These are phyloP conservation scores for Aspergillus avenaceus DNA, from an alignment of 495 filamentous ascomycete species.

Conservation along the genomic window DNA sequence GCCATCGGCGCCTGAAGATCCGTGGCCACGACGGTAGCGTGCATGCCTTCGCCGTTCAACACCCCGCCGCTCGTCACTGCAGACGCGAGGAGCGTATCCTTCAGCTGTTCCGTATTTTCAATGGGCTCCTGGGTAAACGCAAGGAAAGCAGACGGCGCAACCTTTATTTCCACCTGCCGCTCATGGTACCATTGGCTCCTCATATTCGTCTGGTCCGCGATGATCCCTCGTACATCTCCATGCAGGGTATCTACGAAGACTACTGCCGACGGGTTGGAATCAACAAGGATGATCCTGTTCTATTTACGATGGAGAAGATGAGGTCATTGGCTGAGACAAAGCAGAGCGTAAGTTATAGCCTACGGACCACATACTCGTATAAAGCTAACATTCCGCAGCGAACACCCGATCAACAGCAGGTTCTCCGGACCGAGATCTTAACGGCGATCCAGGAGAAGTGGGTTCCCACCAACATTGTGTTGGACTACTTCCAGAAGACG, in stretches of 20 bases:
- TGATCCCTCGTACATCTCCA: slow-evolving; percentile 87
- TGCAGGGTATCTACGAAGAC: slow-evolving; percentile 93
- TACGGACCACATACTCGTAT: neutral
- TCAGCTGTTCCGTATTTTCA: slow-evolving; percentile 97
- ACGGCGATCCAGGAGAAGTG: slow-evolving; percentile 86
- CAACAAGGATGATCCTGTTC: slow-evolving; percentile 90
- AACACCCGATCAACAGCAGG: slow-evolving; percentile 61
- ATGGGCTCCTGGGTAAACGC: slow-evolving; percentile 79
- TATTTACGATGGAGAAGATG: slow-evolving; percentile 93
- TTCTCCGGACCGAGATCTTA: slow-evolving; percentile 76
- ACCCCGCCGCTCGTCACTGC: slow-evolving; percentile 86
- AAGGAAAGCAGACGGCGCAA: slow-evolving; percentile 94
- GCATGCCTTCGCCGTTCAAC: slow-evolving; percentile 92
- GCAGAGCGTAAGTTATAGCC: slow-evolving; percentile 43
- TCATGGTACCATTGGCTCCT: slow-evolving; percentile 91
- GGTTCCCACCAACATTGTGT: slow-evolving; percentile 72
- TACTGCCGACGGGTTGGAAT: slow-evolving; percentile 81
- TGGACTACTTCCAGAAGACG: slow-evolving; percentile 85
- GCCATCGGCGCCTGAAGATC: slow-evolving; percentile 89
- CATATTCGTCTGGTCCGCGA: slow-evolving; percentile 92
- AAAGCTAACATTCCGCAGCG: slow-evolving; percentile 44
- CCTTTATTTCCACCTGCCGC: slow-evolving; percentile 88
- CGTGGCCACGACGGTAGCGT: slow-evolving; percentile 96
- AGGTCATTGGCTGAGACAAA: slow-evolving; percentile 68
- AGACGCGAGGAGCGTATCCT: slow-evolving; percentile 90